phyloP scores from a whole-genome alignment of 805 yeast genomes.

The Gaillardinia entomophila region DNA sequence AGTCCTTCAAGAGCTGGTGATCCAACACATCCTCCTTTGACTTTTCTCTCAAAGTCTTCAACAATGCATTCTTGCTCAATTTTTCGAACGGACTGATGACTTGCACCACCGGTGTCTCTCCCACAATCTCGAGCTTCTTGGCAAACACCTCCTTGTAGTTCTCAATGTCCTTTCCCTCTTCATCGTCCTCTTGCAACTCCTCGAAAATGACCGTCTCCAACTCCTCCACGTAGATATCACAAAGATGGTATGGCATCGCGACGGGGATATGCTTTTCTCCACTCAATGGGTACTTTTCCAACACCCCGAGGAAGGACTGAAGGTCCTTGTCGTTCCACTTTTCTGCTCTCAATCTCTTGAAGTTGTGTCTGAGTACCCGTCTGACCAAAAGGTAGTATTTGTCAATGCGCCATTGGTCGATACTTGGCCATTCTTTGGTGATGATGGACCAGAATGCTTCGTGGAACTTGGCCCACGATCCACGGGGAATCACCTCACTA shows the following conservation, averaged over 20 bases:
- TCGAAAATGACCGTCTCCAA: conserved; percentile 60
- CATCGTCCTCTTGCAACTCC: conserved; percentile 41
- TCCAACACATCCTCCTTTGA: conserved; percentile 60
- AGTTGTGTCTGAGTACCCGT: conserved; percentile 60
- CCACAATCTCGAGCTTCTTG: conserved; percentile 27
- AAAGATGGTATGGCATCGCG: conserved; percentile 78
- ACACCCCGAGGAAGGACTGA: conserved; percentile 37
- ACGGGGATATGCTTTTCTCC: conserved; percentile 58
- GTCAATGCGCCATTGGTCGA: conserved; percentile 85
- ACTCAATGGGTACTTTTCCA: conserved; percentile 44
- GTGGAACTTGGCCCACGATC: conserved; percentile 46
- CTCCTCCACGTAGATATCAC: conserved; percentile 83
- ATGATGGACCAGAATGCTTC: conserved; percentile 79
- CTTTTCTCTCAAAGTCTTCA: conserved; percentile 61
- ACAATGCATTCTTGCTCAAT: conserved; percentile 42
- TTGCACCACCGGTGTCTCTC: conserved; percentile 45
- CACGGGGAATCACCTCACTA: conserved; percentile 36
- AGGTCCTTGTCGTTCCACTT: conserved; percentile 44
- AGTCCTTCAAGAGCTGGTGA: conserved; percentile 56
- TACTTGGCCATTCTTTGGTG: conserved; percentile 72
- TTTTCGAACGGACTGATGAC: conserved; percentile 58
- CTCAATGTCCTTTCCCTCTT: conserved; percentile 33
- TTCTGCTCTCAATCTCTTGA: conserved; percentile 48
- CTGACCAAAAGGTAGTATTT: conserved; percentile 80
- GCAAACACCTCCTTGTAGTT: conserved; percentile 13